phyloP scores from a whole-genome alignment of 805 yeast species.

The Pichia eremophila region DNA sequence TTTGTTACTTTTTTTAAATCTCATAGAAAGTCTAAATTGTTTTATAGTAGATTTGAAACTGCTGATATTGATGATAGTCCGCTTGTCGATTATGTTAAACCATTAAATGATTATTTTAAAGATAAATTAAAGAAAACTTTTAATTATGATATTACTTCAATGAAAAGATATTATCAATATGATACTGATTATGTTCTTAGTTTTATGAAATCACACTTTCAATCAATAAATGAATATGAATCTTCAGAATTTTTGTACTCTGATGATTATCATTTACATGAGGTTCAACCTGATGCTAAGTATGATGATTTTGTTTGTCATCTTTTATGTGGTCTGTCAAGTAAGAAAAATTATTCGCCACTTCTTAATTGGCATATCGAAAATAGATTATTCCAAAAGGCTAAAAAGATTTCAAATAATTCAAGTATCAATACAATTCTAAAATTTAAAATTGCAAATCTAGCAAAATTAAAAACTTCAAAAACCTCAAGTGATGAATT shows the following conservation, averaged over 20 bases:
- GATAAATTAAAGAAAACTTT: neutral
- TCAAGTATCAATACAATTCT: neutral
- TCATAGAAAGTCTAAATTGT: neutral
- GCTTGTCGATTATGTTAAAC: neutral
- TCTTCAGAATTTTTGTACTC: neutral
- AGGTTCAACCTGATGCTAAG: neutral
- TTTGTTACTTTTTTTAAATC: neutral
- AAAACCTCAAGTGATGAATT: neutral
- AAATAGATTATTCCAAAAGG: neutral
- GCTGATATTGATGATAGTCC: neutral
- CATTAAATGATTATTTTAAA: neutral
- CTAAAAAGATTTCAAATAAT: neutral
- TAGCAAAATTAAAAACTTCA: neutral
- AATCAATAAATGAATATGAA: neutral
- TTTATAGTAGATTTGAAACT: neutral
- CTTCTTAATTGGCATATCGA: neutral
- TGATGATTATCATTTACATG: constrained; percentile 1
- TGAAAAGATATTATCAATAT: neutral
- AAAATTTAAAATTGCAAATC: neutral
- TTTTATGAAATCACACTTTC: neutral
- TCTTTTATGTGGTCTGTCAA: neutral
- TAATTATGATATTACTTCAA: neutral
- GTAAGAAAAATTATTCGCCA: neutral
- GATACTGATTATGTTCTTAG: neutral
- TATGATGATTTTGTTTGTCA: neutral